A percentile compares a stretch with the other conserved stretches of the same genome.
Evolutionary conservation across 768 basidiomycete species (phyloP).

Genomic region (Rhodotorula sphaerocarpa): DNA sequence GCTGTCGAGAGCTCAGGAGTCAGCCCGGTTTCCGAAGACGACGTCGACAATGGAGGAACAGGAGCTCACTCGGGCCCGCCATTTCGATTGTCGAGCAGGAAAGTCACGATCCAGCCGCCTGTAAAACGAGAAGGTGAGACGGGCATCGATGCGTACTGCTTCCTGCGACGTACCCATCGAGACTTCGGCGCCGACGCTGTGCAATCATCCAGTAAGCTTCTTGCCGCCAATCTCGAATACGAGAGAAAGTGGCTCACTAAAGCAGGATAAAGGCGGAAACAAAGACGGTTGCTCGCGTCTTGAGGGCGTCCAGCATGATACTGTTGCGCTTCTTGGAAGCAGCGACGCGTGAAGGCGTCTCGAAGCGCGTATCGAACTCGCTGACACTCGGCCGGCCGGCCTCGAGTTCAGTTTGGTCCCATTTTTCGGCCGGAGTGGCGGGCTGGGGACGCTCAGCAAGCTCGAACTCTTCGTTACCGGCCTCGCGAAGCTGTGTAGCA

Average conservation of each 20-base stretch:
- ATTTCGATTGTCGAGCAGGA: slow-evolving; percentile 10
- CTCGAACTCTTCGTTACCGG: not conserved
- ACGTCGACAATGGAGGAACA: not conserved
- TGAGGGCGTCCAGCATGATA: not conserved
- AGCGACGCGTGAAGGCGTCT: not conserved
- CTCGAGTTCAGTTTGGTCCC: not conserved
- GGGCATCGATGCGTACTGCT: too few relatives aligned
- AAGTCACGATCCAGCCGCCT: slow-evolving; percentile 22
- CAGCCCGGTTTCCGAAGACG: too few relatives aligned
- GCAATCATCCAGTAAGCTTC: too few relatives aligned
- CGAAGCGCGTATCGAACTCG: not conserved
- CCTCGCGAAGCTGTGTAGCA: too few relatives aligned
- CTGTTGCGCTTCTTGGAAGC: not conserved
- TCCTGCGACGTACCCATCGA: slow-evolving; percentile 24
- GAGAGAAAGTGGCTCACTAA: slow-evolving; percentile 8
- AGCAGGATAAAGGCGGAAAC: slow-evolving; percentile 16
- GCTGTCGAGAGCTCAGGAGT: not conserved
- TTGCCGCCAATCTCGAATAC: too few relatives aligned
- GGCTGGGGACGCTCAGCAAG: slow-evolving; percentile 4
- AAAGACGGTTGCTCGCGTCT: slow-evolving; percentile 1
- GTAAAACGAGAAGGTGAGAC: not conserved
- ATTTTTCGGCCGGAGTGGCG: not conserved
- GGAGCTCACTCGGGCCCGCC: slow-evolving; percentile 17
- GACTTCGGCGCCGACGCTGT: slow-evolving; percentile 27
- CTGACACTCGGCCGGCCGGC: not conserved